These are phyloP conservation scores for Penicillium psychrofluorescens DNA, from an alignment of 495 filamentous ascomycete genomes.

Conservation along the genomic window DNA sequence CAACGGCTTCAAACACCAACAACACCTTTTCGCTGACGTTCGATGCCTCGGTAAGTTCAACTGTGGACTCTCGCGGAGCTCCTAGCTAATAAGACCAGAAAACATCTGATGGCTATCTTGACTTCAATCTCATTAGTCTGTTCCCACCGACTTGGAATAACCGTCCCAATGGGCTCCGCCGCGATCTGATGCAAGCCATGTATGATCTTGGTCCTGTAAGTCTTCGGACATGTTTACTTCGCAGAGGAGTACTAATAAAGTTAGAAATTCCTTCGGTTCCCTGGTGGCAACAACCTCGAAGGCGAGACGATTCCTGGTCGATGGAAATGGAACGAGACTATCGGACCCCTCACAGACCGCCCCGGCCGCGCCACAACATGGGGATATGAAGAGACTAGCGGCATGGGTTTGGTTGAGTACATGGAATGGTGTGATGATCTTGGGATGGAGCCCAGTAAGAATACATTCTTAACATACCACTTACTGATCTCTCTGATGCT, in stretches of 20 bases:
- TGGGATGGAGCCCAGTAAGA: conserved; percentile 43
- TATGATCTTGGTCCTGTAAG: conserved; percentile 33
- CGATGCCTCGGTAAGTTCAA: conserved; percentile 33
- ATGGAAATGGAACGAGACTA: conserved; percentile 65
- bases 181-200: conserved; percentile 54
- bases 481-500: neutral
- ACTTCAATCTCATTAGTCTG: conserved; percentile 60
- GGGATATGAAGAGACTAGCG: conserved; percentile 52
- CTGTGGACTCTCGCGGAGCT: no score
- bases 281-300: conserved; percentile 62
- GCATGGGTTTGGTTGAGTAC: conserved; percentile 54
- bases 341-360: conserved; percentile 55
- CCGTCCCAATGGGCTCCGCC: conserved; percentile 55
- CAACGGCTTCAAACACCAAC: conserved; percentile 47
- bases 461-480: neutral
- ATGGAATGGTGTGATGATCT: conserved; percentile 61
- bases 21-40: conserved; percentile 60
- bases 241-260: conserved; percentile 4
- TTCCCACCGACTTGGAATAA: conserved; percentile 57
- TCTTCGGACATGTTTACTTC: neutral
- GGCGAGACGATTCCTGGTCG: conserved; percentile 41
- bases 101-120: conserved; percentile 41
- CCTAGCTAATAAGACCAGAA: conserved; percentile 10
- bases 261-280: conserved; percentile 55
- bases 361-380: conserved; percentile 55